phyloP scores from a whole-genome alignment of 2,329 filamentous ascomycete genomes.

The Fusarium annulatum region DNA sequence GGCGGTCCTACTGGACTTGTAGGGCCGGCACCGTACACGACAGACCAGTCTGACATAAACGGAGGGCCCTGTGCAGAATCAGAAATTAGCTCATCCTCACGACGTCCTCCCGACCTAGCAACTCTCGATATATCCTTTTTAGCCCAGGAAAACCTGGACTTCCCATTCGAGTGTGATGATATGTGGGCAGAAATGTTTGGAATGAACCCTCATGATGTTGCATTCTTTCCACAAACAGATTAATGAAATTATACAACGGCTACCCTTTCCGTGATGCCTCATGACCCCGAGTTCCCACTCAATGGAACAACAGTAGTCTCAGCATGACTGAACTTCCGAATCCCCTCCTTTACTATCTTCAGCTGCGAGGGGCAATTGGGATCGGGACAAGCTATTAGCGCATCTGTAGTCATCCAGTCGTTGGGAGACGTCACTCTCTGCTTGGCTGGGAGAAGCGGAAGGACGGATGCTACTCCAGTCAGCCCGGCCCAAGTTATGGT shows the following conservation, averaged over 20 bases:
- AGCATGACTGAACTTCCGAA: neutral
- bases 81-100: neutral
- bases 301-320: neutral
- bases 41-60: too few relatives aligned
- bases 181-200: neutral
- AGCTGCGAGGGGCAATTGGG: neutral
- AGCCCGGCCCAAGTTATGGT: neutral
- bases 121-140: neutral
- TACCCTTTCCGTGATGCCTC: accelerated
- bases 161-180: neutral
- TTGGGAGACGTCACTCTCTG: neutral
- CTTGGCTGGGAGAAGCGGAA: neutral
- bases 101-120: neutral
- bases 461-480: neutral
- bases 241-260: neutral
- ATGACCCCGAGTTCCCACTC: accelerated
- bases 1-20: accelerated
- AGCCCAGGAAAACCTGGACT: neutral
- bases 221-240: neutral
- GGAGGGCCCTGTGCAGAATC: accelerated
- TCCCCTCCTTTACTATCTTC: neutral
- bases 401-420: neutral
- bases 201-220: neutral
- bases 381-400: neutral
- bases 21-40: accelerated